Conservation (phyloP, 345 rosid genomes). For the Brassica cretica region DNA sequence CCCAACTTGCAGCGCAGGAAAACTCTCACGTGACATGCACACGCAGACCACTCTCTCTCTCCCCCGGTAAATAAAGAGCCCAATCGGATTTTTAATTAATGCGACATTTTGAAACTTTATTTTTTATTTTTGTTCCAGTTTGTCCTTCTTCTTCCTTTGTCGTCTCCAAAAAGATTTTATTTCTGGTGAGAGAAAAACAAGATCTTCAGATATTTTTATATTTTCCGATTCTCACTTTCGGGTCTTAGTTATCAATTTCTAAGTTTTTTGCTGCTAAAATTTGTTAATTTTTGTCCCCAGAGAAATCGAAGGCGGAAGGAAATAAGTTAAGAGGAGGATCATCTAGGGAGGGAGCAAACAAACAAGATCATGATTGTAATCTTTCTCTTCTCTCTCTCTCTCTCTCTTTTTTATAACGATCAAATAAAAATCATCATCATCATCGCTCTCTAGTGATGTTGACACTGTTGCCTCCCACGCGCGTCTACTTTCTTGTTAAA, state of each 20-base stretch:
- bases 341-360: neutral
- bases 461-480: constrained; percentile 29
- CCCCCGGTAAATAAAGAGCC: neutral
- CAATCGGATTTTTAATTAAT: neutral
- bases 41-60: neutral
- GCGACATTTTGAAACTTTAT: constrained; percentile 20
- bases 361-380: constrained; percentile 15
- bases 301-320: neutral
- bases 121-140: neutral
- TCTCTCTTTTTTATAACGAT: neutral
- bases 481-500: constrained; percentile 26
- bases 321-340: neutral
- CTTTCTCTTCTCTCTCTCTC: neutral
- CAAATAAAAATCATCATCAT: constrained; percentile 12
- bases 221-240: neutral
- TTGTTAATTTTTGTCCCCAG: neutral
- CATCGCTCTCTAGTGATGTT: constrained; percentile 2
- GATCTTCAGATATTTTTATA: neutral
- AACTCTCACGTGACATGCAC: constrained; percentile 31
- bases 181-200: neutral
- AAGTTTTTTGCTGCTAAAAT: neutral
- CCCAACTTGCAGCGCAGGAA: constrained; percentile 23
- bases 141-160: neutral
- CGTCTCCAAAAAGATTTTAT: neutral
- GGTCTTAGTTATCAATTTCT: neutral